Base-by-base conservation (phyloP, 495 filamentous ascomycete species). In the Penicillium antarcticum region DNA sequence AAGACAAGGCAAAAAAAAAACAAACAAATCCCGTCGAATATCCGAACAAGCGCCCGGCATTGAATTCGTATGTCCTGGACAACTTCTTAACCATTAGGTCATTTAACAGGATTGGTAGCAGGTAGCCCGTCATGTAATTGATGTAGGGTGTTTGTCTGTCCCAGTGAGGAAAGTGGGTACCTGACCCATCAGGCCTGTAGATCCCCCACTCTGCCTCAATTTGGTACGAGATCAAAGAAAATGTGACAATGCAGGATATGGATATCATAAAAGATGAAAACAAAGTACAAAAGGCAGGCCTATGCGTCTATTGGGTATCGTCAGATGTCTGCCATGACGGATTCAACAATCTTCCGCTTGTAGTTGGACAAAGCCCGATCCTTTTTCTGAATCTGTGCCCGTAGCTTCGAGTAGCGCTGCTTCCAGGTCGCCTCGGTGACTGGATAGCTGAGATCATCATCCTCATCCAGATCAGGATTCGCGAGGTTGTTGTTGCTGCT, bases 331-430 rank as follows among this genome's bases (percentile, higher is more conserved):
- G 72, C 72, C 76, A 83, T 78, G 16, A 83, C 80, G 3, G 78
- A 81, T 56, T 83, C 77, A 6, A 83, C 58, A 14, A 83, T 79
- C 46, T 72, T 80, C 26, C 79, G 73, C 51, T 75, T 79, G 42
- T 82, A 74, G 21, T 71, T 62, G 4, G 69, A 74, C 44, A 79
- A 50, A 57, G 77, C 65, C 14, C 75, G 71, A 18, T 82, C 75
- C 23, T 72, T 78, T 56, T 75, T 77, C 46, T 74, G 70, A 65
- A 80, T 70, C 49, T 77, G 79, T 36, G 66, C 60, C 37, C 76
- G 74, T 24, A 80, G 67, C 36, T 67, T 72, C 58, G 74, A 41
- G 44, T 72, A 77, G 2, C 71, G 68, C 42, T 74, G 71, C 39
- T 72, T 75, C 74, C 74, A 77, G 6, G 63, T 73, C 24, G 52